These are phyloP conservation scores for Neurospora tetrasperma DNA, from an alignment of 495 filamentous ascomycete genomes.

Conservation along the genomic window DNA sequence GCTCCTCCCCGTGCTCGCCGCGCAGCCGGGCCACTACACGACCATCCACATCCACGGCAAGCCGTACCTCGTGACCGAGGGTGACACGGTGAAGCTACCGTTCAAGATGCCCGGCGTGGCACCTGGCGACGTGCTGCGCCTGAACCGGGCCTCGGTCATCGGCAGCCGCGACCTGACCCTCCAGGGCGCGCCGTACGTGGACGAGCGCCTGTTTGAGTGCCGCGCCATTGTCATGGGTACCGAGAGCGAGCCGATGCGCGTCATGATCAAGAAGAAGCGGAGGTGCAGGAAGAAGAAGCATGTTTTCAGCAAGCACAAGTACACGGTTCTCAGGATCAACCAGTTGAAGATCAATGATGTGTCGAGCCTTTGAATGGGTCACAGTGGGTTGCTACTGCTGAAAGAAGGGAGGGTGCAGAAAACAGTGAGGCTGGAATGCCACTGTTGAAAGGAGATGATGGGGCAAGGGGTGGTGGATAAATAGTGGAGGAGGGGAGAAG, in stretches of 20 bases:
- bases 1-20: constrained; percentile 65
- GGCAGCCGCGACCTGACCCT: constrained; percentile 88
- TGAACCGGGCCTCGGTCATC: constrained; percentile 69
- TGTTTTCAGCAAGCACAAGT: constrained; percentile 76
- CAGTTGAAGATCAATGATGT: constrained; percentile 53
- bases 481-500: not conserved
- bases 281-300: constrained; percentile 63
- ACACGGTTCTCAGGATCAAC: constrained; percentile 74
- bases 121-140: constrained; percentile 73
- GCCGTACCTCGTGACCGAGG: constrained; percentile 82
- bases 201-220: constrained; percentile 75
- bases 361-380: not conserved
- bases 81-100: constrained; percentile 84
- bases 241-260: constrained; percentile 76
- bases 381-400: not conserved
- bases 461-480: not conserved
- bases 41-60: constrained; percentile 75
- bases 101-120: constrained; percentile 80
- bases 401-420: not conserved
- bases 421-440: not conserved
- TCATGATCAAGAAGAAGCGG: constrained; percentile 89
- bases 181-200: constrained; percentile 64
- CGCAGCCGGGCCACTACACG: constrained; percentile 78
- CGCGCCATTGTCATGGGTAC: constrained; percentile 75
- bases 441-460: not conserved